Evolutionary conservation across 2,329 filamentous ascomycete genomes (phyloP).

Genomic region (Paraphaeosphaeria minitans): DNA sequence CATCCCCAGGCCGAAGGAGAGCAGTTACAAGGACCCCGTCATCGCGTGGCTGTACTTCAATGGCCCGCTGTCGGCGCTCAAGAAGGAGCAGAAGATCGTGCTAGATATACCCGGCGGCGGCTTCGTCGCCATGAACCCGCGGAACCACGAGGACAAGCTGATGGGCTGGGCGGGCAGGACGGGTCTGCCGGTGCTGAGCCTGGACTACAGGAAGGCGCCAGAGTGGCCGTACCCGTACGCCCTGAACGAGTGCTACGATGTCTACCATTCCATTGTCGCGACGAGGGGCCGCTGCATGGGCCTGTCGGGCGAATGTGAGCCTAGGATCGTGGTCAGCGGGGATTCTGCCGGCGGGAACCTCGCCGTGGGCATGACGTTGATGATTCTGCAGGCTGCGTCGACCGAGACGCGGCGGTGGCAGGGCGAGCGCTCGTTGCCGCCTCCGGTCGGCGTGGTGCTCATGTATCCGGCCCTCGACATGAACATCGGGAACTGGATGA

Average conservation of each 20-base stretch:
- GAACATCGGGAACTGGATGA: conserved; percentile 99
- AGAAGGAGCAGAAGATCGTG: conserved; percentile 76
- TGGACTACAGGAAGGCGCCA: conserved; percentile 89
- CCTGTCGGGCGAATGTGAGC: conserved; percentile 67
- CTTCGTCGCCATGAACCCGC: conserved; percentile 96
- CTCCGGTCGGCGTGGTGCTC: conserved; percentile 81
- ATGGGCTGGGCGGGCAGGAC: conserved; percentile 90
- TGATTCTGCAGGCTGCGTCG: conserved; percentile 80
- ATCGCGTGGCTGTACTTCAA: conserved; percentile 94
- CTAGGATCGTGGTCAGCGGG: conserved; percentile 74
- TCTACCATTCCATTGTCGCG: conserved; percentile 74
- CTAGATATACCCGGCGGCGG: conserved; percentile 93
- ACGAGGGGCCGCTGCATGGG: conserved; percentile 78
- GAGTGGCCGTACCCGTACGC: conserved; percentile 86
- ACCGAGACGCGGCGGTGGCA: conserved; percentile 61
- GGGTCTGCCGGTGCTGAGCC: conserved; percentile 83
- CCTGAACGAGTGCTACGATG: conserved; percentile 85
- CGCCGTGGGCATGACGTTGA: conserved; percentile 79
- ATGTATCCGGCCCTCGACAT: conserved; percentile 92
- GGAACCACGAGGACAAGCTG: conserved; percentile 91
- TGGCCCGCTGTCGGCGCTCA: conserved; percentile 77
- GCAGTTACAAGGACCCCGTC: conserved; percentile 82
- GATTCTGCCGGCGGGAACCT: conserved; percentile 85
- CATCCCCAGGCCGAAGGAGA: conserved; percentile 79
- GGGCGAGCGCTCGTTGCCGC: conserved; percentile 64